phyloP scores from a whole-genome alignment of 169 alveolate species.

The Theileria annulata region DNA sequence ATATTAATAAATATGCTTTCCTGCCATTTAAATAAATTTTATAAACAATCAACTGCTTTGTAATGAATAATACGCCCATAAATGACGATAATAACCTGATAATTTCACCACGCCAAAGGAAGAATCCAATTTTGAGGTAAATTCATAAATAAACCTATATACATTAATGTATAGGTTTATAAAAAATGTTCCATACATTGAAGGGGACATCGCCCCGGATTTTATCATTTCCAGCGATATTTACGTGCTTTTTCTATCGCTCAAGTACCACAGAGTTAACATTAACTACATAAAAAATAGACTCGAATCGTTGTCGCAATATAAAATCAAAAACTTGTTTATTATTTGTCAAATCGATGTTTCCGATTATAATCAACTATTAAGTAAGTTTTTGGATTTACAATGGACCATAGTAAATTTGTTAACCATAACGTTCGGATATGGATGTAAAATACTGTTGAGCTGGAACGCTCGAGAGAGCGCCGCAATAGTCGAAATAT shows the following conservation, averaged over 20 bases:
- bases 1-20: too few relatives aligned
- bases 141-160: constrained; percentile 3
- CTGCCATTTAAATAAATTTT: too few relatives aligned
- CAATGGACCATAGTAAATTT: constrained; percentile 4
- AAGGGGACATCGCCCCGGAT: constrained; percentile 70
- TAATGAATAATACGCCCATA: neutral
- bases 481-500: constrained; percentile 57
- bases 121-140: constrained; percentile 74
- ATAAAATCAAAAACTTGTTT: constrained; percentile 53
- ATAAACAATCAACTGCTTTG: too few relatives aligned
- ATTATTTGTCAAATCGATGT: constrained; percentile 62
- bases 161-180: constrained; percentile 18
- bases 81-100: constrained; percentile 44
- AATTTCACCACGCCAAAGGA: constrained; percentile 72
- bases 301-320: constrained; percentile 49
- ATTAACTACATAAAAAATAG: constrained; percentile 66
- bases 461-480: constrained; percentile 65
- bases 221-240: constrained; percentile 66
- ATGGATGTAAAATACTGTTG: constrained; percentile 40
- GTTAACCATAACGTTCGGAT: constrained; percentile 41
- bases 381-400: constrained; percentile 9
- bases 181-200: constrained; percentile 54
- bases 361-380: constrained; percentile 22
- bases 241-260: constrained; percentile 71
- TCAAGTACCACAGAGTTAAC: constrained; percentile 72